Percentiles rank a stretch among this genome's conserved stretches.
Evolutionary conservation across 2,329 filamentous ascomycete genomes (phyloP).

Genomic region (Fusarium penzigii): DNA sequence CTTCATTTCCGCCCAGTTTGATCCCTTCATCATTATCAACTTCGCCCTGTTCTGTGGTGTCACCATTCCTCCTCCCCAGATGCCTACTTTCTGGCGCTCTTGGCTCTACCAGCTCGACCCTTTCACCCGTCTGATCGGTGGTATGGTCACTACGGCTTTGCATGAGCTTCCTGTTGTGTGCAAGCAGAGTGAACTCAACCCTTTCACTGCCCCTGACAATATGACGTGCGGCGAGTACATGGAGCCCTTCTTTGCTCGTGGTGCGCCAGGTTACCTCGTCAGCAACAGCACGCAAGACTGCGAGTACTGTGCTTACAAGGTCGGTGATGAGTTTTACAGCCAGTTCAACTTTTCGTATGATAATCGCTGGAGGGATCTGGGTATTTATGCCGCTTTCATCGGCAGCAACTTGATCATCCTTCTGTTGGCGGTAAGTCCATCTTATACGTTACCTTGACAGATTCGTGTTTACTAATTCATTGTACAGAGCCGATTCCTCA

Average conservation of each 20-base stretch:
- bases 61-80: conserved; percentile 75
- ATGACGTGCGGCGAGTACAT: conserved; percentile 29
- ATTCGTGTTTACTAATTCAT: conserved; percentile 6
- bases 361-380: conserved; percentile 78
- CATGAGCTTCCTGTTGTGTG: conserved; percentile 54
- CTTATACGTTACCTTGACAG: not conserved
- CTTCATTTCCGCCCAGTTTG: conserved; percentile 77
- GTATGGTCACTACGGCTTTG: conserved; percentile 66
- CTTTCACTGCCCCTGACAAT: conserved; percentile 62
- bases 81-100: conserved; percentile 73
- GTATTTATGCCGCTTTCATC: conserved; percentile 76
- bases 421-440: conserved; percentile 50
- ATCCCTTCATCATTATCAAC: conserved; percentile 80
- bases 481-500: conserved; percentile 49
- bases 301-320: conserved; percentile 78
- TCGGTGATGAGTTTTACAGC: conserved; percentile 79
- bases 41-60: conserved; percentile 89
- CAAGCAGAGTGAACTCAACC: conserved; percentile 55
- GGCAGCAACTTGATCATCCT: conserved; percentile 72
- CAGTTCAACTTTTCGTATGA: conserved; percentile 66
- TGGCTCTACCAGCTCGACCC: conserved; percentile 69
- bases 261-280: conserved; percentile 72
- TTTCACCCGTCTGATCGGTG: conserved; percentile 65
- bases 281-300: conserved; percentile 67
- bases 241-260: conserved; percentile 37